Base-by-base conservation (phyloP, 768 basidiomycete genomes). In the Pholiota molesta region DNA sequence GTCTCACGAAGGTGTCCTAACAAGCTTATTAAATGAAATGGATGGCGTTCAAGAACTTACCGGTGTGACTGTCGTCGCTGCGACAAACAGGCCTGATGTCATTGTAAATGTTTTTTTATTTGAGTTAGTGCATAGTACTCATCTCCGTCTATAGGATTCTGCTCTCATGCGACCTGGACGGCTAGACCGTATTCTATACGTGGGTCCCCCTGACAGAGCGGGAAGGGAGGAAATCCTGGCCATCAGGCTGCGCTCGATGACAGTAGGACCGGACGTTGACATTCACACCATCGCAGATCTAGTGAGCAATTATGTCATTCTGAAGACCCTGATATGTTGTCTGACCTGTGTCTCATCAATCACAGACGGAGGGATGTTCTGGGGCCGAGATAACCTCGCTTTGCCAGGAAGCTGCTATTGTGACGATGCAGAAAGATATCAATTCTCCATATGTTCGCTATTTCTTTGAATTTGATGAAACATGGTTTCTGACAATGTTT, bases 11-110 rank as follows among this genome's bases (percentile, higher is more conserved):
- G 95, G 97, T 8, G 94, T 98, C 13, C 81, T 99, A 8, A 96
- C 96, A 1, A 97, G 89, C 62, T 80, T 99, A 13, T 73, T 99
- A 59, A 99, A 97, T 71, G 97, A 99, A 72, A 99, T 99, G 95
- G 97, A 99, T 70, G 97, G 97, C 19, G 92, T 99, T 0, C 94
- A 98, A 74, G 95, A 97, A 75, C 80, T 99, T 19, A 80, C 91
- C 17, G 95, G 96, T 0, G 97, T 99, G n/a, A 96, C 94, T 0
- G 86, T 98, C 35, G 86, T 99, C 10, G 97, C 95, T 1, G 97
- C 97, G 0, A 99, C 97, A 13, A 99, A 99, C 72, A 78, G 96
- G 60, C 97, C 97, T 8, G 95, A 97, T 63, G 86, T 87, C n/a
- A 88, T 97, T 72, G 92, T 81, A 49, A 44, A 61, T 56, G 28